Evolutionary conservation across 208 protist genomes (phyloP).

Genomic region (Leptomonas pyrrhocoris): DNA sequence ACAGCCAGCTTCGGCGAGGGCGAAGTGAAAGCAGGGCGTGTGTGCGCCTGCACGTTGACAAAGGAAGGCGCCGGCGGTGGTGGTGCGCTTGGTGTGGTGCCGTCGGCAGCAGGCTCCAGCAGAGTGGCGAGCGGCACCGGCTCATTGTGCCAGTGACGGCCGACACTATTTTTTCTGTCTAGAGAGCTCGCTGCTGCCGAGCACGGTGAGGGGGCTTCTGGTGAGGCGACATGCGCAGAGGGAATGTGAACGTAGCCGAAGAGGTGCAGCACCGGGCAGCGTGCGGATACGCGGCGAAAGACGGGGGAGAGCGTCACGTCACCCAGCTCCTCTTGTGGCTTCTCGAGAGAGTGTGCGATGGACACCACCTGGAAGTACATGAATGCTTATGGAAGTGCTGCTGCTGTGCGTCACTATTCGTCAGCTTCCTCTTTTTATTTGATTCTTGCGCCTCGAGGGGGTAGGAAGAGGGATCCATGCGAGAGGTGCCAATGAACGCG

Average conservation of each 20-base stretch:
- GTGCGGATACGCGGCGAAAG: slow-evolving; percentile 57
- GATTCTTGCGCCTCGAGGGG: background rate
- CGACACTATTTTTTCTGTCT: background rate
- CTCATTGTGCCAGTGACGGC: background rate
- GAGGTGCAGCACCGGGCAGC: slow-evolving; percentile 74
- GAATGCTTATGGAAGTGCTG: too few relatives aligned
- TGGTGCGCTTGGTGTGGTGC: background rate
- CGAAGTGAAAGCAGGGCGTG: background rate
- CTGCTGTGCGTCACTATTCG: background rate
- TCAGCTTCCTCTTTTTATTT: background rate
- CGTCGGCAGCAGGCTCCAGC: background rate
- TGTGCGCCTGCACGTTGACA: background rate
- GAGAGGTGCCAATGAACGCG: too few relatives aligned
- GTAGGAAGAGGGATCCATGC: too few relatives aligned
- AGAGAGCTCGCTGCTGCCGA: too few relatives aligned
- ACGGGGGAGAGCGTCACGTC: slow-evolving; percentile 58
- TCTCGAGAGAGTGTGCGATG: slow-evolving; percentile 55
- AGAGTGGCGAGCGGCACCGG: slow-evolving; percentile 4
- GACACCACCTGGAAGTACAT: slow-evolving; percentile 73
- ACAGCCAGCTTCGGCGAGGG: slow-evolving; percentile 2
- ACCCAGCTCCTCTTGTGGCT: slow-evolving; percentile 56
- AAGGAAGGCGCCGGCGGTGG: background rate
- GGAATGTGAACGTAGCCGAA: slow-evolving; percentile 67
- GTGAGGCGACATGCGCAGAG: background rate
- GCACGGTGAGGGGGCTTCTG: background rate